These are phyloP conservation scores for Lantana camara DNA, from an alignment of 257 asterid species.

Conservation along the genomic window DNA sequence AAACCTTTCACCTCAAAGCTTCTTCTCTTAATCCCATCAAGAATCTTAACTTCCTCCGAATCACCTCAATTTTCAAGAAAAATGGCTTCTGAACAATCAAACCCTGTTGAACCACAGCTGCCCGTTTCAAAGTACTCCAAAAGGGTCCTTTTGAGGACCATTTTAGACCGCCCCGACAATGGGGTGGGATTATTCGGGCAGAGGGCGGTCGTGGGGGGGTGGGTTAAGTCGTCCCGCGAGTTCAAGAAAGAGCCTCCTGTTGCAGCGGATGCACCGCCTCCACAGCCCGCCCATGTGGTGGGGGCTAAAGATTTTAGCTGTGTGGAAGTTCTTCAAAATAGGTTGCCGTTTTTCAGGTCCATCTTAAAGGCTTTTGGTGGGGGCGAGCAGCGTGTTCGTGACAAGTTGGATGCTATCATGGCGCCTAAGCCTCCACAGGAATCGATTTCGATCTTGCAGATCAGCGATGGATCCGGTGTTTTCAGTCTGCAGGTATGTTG, in stretches of 20 bases:
- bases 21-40: background rate
- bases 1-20: conserved; percentile 2
- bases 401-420: conserved; percentile 46
- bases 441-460: conserved; percentile 55
- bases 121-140: conserved; percentile 55
- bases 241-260: conserved; percentile 44
- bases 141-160: conserved; percentile 59
- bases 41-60: too few species aligned
- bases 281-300: conserved; percentile 24
- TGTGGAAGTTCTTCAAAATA: conserved; percentile 59
- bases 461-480: conserved; percentile 81
- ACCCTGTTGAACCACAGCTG: conserved; percentile 37
- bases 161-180: conserved; percentile 54
- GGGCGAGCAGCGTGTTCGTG: conserved; percentile 49
- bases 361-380: conserved; percentile 62
- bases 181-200: conserved; percentile 59
- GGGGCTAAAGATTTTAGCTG: conserved; percentile 57
- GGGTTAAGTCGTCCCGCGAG: conserved; percentile 87
- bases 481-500: conserved; percentile 58
- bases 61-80: background rate
- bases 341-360: conserved; percentile 60
- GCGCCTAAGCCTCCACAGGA: conserved; percentile 60
- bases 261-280: conserved; percentile 10
- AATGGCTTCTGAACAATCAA: conserved; percentile 61
- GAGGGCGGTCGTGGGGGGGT: conserved; percentile 76